Conservation (phyloP, 2,329 filamentous ascomycete species). For the Lasiodiplodia hormozganensis region DNA sequence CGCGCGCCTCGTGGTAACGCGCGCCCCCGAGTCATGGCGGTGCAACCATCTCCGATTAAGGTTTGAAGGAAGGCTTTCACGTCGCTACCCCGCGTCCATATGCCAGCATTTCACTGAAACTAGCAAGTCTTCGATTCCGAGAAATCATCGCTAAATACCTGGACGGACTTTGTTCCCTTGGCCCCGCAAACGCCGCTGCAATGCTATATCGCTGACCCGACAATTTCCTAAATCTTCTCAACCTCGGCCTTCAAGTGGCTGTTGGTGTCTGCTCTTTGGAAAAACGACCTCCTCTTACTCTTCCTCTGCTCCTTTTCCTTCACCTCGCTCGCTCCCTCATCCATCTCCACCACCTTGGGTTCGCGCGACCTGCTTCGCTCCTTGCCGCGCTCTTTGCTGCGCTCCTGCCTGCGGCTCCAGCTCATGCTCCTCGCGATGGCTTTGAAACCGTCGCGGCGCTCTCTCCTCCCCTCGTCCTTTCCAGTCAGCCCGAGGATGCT, state of each 20-base stretch:
- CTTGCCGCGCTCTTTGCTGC: constrained; percentile 32
- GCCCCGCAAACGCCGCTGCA: constrained; percentile 17
- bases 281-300: constrained; percentile 20
- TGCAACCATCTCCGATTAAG: neutral
- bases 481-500: constrained; percentile 61
- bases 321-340: neutral
- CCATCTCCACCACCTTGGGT: neutral
- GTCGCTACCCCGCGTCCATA: neutral
- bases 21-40: neutral
- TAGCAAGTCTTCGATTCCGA: constrained; percentile 19
- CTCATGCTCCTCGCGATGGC: constrained; percentile 32
- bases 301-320: constrained; percentile 20
- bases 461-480: constrained; percentile 29
- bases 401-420: constrained; percentile 30
- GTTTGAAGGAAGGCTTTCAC: constrained; percentile 16
- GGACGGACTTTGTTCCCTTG: constrained; percentile 5
- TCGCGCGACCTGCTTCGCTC: constrained; percentile 36
- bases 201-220: constrained; percentile 8
- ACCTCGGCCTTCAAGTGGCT: neutral
- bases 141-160: constrained; percentile 1
- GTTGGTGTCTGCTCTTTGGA: neutral
- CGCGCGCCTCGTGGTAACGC: neutral
- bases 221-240: neutral
- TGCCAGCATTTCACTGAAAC: neutral
- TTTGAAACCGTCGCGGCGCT: constrained; percentile 39